Base-by-base conservation (phyloP, 1,284 basidiomycete species). In the Trichosporon ovoides region DNA sequence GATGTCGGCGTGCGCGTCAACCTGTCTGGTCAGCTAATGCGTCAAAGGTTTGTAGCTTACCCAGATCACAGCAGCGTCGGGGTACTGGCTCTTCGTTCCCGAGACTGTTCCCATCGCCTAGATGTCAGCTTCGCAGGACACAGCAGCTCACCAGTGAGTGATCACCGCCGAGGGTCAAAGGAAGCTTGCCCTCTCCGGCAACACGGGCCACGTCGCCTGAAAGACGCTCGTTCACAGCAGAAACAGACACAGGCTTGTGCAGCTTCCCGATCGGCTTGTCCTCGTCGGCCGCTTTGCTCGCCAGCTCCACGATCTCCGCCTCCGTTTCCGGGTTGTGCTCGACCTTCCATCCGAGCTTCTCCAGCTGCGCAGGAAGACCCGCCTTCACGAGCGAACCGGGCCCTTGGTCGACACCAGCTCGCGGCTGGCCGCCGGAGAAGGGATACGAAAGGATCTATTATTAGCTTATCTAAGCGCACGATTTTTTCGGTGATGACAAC, bases 121-220 rank as follows among this genome's bases (percentile, higher is more conserved):
- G 56, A 31, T 22, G 53, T 35, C 34, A 54, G 53, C 33, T 38
- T 34, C 19, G 38, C 20, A 10, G n/a, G 1, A 9, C 18, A 34
- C 10, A 34, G 28, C 12, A 36, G 18, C 86, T 62, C 63, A 89
- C 90, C 72, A 98, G 78, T 55, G 90, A 93, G 78, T 98, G 94
- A 74, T 98, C 94, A 12, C 96, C 96, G 16, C 95, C 96, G n/a
- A 98, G 81, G 1, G 93, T 98, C 14, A 98, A 80, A 3, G 93
- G 88, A 38, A 98, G 80, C 71, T 86, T 83, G 10, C 94, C 92
- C 55, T 84, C 83, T 76, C 82, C 83, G 35, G 85, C 86, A 75
- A 93, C 88, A 13, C 75, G 82, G 18, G 85, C 85, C 19, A 98
- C 89, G 33, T 80, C 85, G 37, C 83, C 78, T n/a, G 89, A 85